Percentiles rank a stretch among this genome's conserved stretches.
phyloP scores from a whole-genome alignment of 495 filamentous ascomycete species.

The Aspergillus affinis region DNA sequence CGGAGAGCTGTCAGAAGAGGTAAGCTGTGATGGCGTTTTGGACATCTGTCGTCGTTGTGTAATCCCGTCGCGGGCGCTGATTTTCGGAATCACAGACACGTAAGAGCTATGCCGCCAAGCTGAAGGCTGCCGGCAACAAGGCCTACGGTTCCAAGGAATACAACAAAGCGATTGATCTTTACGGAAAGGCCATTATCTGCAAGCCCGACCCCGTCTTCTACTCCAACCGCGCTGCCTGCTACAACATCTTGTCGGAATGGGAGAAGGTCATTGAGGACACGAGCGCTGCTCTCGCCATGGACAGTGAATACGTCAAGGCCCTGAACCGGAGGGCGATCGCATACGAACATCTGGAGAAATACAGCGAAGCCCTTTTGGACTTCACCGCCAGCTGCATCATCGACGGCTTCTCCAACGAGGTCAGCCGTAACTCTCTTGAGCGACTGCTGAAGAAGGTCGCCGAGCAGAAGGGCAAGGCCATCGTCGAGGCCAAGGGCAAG shows the following conservation, averaged over 20 bases:
- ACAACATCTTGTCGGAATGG: slow-evolving; percentile 88
- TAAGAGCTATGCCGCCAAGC: slow-evolving; percentile 80
- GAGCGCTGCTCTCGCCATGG: slow-evolving; percentile 85
- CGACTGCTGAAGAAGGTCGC: slow-evolving; percentile 95
- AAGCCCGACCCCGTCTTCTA: slow-evolving; percentile 97
- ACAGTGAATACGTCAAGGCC: slow-evolving; percentile 96
- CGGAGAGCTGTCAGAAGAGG: slow-evolving; percentile 63
- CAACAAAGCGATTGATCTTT: slow-evolving; percentile 85
- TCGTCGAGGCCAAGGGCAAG: slow-evolving; percentile 74
- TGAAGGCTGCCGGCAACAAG: slow-evolving; percentile 96
- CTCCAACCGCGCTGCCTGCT: slow-evolving; percentile 97
- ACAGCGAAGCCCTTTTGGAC: slow-evolving; percentile 92
- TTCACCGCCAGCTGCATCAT: slow-evolving; percentile 99
- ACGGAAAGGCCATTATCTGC: slow-evolving; percentile 93
- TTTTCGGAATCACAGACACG: slow-evolving; percentile 39
- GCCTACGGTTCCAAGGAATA: slow-evolving; percentile 93
- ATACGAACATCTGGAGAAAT: slow-evolving; percentile 88
- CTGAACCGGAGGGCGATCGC: slow-evolving; percentile 93
- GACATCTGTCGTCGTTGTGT: slow-evolving; percentile 1
- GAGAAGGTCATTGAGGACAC: slow-evolving; percentile 97
- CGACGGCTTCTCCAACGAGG: slow-evolving; percentile 88
- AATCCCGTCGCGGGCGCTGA: slow-evolving; percentile 14
- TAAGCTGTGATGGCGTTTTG: slow-evolving; percentile 31
- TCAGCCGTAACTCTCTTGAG: slow-evolving; percentile 86
- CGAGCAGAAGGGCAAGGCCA: slow-evolving; percentile 84